Conservation (phyloP, 257 asterid species). For the Fraxinus americana region DNA sequence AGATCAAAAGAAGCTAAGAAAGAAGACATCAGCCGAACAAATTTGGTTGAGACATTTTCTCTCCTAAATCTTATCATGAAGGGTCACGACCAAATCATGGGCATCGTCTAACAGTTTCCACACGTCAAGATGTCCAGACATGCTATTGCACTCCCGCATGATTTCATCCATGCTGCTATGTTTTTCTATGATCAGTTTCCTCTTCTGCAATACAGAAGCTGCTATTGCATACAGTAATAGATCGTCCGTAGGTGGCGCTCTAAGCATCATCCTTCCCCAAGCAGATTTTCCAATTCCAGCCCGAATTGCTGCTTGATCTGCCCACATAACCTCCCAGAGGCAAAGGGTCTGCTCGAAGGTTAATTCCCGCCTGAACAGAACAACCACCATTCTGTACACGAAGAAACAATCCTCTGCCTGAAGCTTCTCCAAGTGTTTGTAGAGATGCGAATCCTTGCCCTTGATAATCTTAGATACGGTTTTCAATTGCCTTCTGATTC, state of each 20-base stretch:
- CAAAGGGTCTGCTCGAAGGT: conserved; percentile 81
- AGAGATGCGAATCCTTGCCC: conserved; percentile 74
- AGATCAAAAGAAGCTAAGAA: background rate
- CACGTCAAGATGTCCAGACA: conserved; percentile 83
- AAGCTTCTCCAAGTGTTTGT: conserved; percentile 84
- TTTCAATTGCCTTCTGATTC: conserved; percentile 73
- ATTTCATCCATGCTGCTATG: conserved; percentile 90
- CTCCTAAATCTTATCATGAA: conserved; percentile 79
- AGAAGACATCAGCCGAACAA: background rate
- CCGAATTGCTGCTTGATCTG: conserved; percentile 91
- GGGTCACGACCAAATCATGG: conserved; percentile 78
- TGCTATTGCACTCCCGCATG: conserved; percentile 81
- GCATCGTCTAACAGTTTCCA: conserved; percentile 92
- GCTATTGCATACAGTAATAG: conserved; percentile 83
- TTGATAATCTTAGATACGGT: conserved; percentile 75
- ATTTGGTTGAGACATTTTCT: background rate
- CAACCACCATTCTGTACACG: conserved; percentile 94
- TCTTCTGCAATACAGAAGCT: conserved; percentile 76
- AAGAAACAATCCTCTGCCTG: conserved; percentile 92
- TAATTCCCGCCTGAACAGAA: conserved; percentile 80
- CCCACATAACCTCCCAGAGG: conserved; percentile 99
- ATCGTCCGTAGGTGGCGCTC: conserved; percentile 88
- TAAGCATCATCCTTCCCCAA: conserved; percentile 65
- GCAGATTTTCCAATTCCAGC: conserved; percentile 73
- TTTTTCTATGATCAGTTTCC: conserved; percentile 80